A percentile compares a stretch with the other conserved stretches of the same genome.
phyloP scores from a whole-genome alignment of 1,139 yeast genomes.

The Saccharomycopsis hybrid region DNA sequence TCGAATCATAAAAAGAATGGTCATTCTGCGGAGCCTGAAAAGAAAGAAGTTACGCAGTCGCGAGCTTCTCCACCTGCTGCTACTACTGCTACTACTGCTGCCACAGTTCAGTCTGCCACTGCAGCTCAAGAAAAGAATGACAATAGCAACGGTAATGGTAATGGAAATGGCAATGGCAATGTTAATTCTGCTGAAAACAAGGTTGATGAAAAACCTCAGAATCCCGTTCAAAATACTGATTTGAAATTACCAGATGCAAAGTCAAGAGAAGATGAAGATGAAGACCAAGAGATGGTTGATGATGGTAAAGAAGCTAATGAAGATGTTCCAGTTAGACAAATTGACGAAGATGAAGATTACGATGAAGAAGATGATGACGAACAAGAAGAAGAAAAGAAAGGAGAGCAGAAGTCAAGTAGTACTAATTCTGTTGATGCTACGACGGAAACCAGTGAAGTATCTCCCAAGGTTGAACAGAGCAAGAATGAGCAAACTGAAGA shows the following conservation, averaged over 20 bases:
- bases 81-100: background rate
- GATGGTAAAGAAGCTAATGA: slow-evolving; percentile 10
- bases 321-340: slow-evolving; percentile 12
- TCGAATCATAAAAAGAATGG: background rate
- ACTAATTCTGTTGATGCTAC: background rate
- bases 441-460: background rate
- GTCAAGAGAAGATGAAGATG: slow-evolving; percentile 8
- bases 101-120: background rate
- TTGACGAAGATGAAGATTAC: slow-evolving; percentile 21
- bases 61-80: background rate
- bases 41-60: background rate
- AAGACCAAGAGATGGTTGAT: slow-evolving; percentile 13
- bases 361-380: slow-evolving; percentile 21
- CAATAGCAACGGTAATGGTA: background rate
- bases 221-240: slow-evolving; percentile 6
- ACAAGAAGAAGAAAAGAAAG: background rate
- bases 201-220: background rate
- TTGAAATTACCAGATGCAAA: slow-evolving; percentile 12
- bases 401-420: background rate
- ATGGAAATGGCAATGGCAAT: too few relatives aligned
- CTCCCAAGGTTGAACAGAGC: background rate
- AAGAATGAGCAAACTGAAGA: background rate
- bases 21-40: background rate
- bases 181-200: background rate
- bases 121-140: background rate